These are phyloP conservation scores for Cucurbita ficifolia DNA, from an alignment of 306 rosid genomes.

Conservation along the genomic window DNA sequence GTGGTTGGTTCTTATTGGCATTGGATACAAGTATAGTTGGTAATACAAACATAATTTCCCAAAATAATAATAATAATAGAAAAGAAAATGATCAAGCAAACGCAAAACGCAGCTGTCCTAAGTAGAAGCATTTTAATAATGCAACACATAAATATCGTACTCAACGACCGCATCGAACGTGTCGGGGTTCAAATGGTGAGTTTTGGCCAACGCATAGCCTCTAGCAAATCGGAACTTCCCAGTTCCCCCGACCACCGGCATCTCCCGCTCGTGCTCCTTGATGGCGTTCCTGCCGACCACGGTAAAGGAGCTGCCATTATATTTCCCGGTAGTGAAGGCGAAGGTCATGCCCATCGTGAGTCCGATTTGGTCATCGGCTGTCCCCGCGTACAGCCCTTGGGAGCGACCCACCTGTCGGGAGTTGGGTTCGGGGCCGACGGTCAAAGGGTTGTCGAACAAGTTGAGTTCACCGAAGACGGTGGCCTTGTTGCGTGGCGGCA, in stretches of 20 bases:
- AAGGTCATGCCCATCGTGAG: neutral
- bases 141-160: neutral
- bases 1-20: too few species aligned
- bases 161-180: neutral
- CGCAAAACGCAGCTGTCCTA: too few species aligned
- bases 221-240: neutral
- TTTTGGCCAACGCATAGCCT: neutral
- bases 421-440: neutral
- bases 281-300: neutral
- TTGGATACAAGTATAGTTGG: too few species aligned
- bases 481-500: neutral
- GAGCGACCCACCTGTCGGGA: neutral
- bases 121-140: too few species aligned
- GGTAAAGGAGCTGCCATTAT: neutral
- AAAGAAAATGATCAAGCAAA: too few species aligned
- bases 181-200: neutral
- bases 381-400: neutral
- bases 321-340: neutral
- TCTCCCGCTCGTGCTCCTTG: neutral
- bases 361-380: neutral
- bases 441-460: neutral
- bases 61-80: too few species aligned
- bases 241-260: neutral
- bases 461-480: neutral
- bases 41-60: too few species aligned